Evolutionary conservation across 2,329 filamentous ascomycete species (phyloP), one percentile per base, ranked within the genome.

Genomic region (Raffaelea albimanens): DNA sequence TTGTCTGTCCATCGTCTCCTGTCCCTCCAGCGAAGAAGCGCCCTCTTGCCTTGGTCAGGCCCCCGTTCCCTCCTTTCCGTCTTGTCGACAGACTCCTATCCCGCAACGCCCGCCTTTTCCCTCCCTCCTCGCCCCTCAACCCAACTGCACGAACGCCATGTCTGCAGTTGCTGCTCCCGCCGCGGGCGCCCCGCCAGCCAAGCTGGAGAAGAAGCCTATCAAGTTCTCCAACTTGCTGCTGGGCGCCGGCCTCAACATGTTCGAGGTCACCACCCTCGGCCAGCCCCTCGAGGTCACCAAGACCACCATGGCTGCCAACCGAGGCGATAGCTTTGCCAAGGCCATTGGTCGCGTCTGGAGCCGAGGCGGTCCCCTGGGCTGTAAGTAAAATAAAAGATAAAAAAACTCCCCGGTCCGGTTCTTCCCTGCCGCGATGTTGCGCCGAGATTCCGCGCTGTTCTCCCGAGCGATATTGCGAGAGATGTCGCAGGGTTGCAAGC

Each of bases 141-240:
- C 70, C 68, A 11, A 10, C 41, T 8, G 8, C 20, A 5, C 63
- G 14, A 38, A 63, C 63, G 73, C 67, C 69, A 83, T 85, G 80
- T 80, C 80, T 68, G 70, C 76, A 61, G 66, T 70, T 60, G 65
- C 76, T 61, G 69, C 75, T 58, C 67, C 67, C 66, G 60, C 63
- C 65, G 70, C 64, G 63, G 67, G 69, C 71, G 65, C 67, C 72
- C 66, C 64, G 58, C 67, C 55, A 59, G 68, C 68, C 55, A 71
- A 67, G 68, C 73, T 94, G 66, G 90, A 96, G 84, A 97, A 97
- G 86, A 97, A 97, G 82, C 93, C 93, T 57, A 80, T 98, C 80
- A 97, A 96, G 82, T 97, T 97, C 79, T 95, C 89, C 76, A 98
- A 98, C 75, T 70, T 98, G 79, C 76, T 98, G 63, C 81, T 96